Percentiles rank a stretch among this genome's conserved stretches.
These are phyloP conservation scores for Fusarium haematococcum DNA, from an alignment of 2,329 filamentous ascomycete species.

Conservation along the genomic window DNA sequence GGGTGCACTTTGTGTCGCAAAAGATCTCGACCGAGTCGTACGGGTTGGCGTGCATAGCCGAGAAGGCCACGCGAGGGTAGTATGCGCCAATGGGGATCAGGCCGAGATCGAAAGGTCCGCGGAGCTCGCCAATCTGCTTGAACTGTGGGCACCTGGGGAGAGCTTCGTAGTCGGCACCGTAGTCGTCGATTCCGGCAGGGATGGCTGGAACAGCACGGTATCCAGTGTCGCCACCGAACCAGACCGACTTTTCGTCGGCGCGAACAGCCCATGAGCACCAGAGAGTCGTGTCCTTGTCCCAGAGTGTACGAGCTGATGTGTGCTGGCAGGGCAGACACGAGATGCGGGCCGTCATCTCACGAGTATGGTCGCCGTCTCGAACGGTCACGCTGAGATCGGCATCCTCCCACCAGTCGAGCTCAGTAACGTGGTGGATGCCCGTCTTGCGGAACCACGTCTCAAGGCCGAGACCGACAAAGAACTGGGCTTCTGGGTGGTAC, in stretches of 20 bases:
- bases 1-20: conserved; percentile 80
- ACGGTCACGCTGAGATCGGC: conserved; percentile 73
- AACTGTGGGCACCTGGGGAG: conserved; percentile 86
- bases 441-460: conserved; percentile 81
- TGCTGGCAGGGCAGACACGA: conserved; percentile 89
- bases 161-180: conserved; percentile 72
- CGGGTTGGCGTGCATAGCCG: conserved; percentile 86
- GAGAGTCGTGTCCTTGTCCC: conserved; percentile 80
- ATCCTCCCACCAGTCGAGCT: conserved; percentile 96
- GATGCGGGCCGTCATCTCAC: conserved; percentile 74
- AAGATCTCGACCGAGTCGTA: conserved; percentile 93
- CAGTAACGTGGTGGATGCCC: conserved; percentile 82
- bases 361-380: conserved; percentile 45
- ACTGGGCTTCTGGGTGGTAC: conserved; percentile 82
- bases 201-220: conserved; percentile 82
- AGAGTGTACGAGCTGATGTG: conserved; percentile 73
- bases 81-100: conserved; percentile 96
- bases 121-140: conserved; percentile 80
- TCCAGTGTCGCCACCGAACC: conserved; percentile 91
- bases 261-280: conserved; percentile 90
- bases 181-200: conserved; percentile 74
- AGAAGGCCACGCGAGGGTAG: conserved; percentile 77
- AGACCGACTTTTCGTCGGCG: conserved; percentile 81
- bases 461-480: conserved; percentile 87
- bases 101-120: conserved; percentile 91